Evolutionary conservation across 495 filamentous ascomycete genomes (phyloP), one percentile per base, ranked within the genome.

Genomic region (Aspergillus sclerotiicarbonarius): DNA sequence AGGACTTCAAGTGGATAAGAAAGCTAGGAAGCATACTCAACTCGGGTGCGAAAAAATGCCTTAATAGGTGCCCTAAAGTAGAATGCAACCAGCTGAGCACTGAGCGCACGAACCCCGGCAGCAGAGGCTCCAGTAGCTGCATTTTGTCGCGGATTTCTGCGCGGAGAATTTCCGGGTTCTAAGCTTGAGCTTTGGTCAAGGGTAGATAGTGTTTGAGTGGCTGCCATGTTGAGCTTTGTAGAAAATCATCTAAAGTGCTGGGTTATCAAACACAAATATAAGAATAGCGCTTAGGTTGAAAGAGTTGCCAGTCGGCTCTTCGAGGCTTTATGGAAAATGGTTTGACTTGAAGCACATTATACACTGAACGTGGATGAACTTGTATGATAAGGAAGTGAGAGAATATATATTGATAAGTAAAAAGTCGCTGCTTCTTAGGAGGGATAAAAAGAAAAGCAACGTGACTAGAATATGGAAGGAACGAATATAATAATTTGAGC

Each of bases 51-150:
- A 69, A 96, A 93, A 70, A 96, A 96, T 4, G 90, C 87, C 69
- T 95, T 95, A 30, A 90, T 86, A 2, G 92, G 92, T 2, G 90
- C 89, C 57, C 92, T 78, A 63, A 96, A 96, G 70, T 94, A 96
- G 62, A 96, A 95, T 21, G 91, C 86, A 43, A 96, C 79, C 48
- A 87, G 70, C 63, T 92, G 89, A 4, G 90, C 85, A 63, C 85
- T 89, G 54, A 95, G 65, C 25, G 91, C 91, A 52, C 92, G 87
- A 44, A 89, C 87, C 32, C 89, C 82, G 9, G 92, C 91, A 13
- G 91, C 91, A 29, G 89, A 88, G 6, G 86, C 65, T 46, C 84
- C 84, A 13, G 88, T 92, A 12, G 90, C 88, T 20, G 90, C 88
- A 82, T 90, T 87, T 62, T 80, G 86, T 54, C 79, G 78, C 31